These are phyloP conservation scores for Colletotrichum tofieldiae DNA, from an alignment of 2,329 filamentous ascomycete species.

Conservation along the genomic window DNA sequence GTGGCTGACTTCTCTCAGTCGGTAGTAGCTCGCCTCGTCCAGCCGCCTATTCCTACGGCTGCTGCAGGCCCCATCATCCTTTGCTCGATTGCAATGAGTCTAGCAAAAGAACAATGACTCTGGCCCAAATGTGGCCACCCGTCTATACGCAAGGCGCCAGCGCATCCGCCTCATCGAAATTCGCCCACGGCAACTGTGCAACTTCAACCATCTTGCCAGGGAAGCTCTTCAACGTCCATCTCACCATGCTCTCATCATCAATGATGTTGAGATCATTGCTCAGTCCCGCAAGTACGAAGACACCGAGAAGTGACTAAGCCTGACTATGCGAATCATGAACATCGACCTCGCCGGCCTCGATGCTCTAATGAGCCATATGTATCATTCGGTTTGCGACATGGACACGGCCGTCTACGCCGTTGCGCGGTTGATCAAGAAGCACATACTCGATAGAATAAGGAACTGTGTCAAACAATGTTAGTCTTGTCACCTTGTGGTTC, in stretches of 20 bases:
- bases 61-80: background rate
- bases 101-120: background rate
- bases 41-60: background rate
- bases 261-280: background rate
- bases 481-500: background rate
- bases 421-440: background rate
- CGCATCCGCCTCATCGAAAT: background rate
- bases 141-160: background rate
- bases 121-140: conserved; percentile 7
- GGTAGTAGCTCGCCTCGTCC: background rate
- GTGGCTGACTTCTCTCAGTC: background rate
- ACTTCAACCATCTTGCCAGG: background rate
- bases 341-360: background rate
- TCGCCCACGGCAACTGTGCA: background rate
- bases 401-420: background rate
- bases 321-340: background rate
- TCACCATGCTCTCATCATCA: background rate
- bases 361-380: background rate
- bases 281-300: background rate
- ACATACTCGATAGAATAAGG: background rate
- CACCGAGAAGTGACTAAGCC: background rate
- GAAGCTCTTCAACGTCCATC: background rate
- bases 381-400: background rate
- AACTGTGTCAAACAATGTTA: background rate
- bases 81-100: background rate